Evolutionary conservation across 139 green algal species (phyloP).

Genomic region (Pseudopediastrum boryanum): DNA sequence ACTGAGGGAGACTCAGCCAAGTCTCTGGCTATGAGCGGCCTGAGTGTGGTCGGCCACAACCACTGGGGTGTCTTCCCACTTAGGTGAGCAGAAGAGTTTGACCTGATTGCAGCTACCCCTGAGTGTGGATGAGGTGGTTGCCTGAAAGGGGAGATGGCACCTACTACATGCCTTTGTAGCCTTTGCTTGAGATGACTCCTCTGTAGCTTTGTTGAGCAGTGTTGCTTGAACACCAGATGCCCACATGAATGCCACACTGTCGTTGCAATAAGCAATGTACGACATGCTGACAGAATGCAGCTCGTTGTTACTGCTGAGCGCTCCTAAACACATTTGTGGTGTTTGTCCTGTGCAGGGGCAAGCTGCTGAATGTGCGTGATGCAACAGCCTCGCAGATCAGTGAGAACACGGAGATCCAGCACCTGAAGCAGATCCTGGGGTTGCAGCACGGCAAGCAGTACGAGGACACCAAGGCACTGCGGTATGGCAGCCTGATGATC

Average conservation of each 20-base stretch:
- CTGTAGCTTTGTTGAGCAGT: no score
- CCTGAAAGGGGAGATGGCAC: no score
- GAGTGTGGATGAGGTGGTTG: no score
- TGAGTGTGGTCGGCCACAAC: slow-evolving; percentile 95
- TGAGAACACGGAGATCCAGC: slow-evolving; percentile 96
- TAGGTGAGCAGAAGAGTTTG: slow-evolving; percentile 57
- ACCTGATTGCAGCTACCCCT: no score
- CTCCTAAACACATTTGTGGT: not conserved
- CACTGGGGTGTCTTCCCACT: slow-evolving; percentile 98
- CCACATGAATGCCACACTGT: no score
- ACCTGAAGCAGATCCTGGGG: slow-evolving; percentile 99
- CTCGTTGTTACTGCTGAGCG: no score
- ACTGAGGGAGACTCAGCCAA: slow-evolving; percentile 99
- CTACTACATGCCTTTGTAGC: no score
- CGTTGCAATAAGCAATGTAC: no score
- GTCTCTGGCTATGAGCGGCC: slow-evolving; percentile 91
- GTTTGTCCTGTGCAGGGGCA: slow-evolving; percentile 71
- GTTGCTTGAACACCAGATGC: no score
- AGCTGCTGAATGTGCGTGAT: slow-evolving; percentile 99
- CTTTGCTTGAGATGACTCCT: no score
- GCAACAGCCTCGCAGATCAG: slow-evolving; percentile 85
- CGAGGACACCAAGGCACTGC: slow-evolving; percentile 87
- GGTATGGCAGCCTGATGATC: slow-evolving; percentile 99
- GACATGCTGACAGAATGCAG: no score
- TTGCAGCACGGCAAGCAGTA: slow-evolving; percentile 97